phyloP scores from a whole-genome alignment of 2,329 filamentous ascomycete genomes.

The Lasiodiplodia theobromae region DNA sequence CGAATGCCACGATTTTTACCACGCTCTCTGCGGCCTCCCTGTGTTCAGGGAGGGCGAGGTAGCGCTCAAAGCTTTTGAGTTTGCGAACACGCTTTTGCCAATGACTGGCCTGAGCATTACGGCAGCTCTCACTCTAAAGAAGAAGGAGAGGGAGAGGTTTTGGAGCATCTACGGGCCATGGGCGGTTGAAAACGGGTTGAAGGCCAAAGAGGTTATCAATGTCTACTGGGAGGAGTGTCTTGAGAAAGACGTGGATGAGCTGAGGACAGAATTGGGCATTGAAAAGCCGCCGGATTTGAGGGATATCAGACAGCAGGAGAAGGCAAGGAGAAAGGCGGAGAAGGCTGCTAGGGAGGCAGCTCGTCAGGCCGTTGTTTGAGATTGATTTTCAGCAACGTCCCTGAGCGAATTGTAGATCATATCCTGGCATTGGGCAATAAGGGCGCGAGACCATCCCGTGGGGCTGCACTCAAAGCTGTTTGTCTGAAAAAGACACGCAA shows the following conservation, averaged over 20 bases:
- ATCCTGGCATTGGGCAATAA: neutral
- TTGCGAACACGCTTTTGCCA: slow-evolving; percentile 89
- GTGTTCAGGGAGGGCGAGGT: slow-evolving; percentile 95
- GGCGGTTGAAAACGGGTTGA: slow-evolving; percentile 83
- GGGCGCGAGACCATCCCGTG: neutral
- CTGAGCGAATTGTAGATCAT: neutral
- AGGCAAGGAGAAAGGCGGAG: slow-evolving; percentile 71
- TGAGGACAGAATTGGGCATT: slow-evolving; percentile 79
- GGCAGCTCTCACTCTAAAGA: slow-evolving; percentile 71
- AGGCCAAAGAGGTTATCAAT: slow-evolving; percentile 83
- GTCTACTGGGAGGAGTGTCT: slow-evolving; percentile 98
- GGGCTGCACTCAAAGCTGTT: neutral
- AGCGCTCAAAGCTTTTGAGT: slow-evolving; percentile 97
- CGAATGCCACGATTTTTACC: slow-evolving; percentile 97
- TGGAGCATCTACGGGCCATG: slow-evolving; percentile 82
- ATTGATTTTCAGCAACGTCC: neutral
- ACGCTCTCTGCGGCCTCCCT: slow-evolving; percentile 89
- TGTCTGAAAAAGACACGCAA: neutral
- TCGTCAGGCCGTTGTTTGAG: slow-evolving; percentile 10
- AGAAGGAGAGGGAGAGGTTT: slow-evolving; percentile 70
- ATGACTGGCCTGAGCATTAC: slow-evolving; percentile 92
- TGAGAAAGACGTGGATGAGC: slow-evolving; percentile 78
- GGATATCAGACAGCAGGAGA: slow-evolving; percentile 73
- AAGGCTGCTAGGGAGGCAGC: slow-evolving; percentile 56
- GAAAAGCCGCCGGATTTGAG: slow-evolving; percentile 89